Base-by-base conservation (phyloP, 805 yeast species). In the Hanseniaspora taiwanica region DNA sequence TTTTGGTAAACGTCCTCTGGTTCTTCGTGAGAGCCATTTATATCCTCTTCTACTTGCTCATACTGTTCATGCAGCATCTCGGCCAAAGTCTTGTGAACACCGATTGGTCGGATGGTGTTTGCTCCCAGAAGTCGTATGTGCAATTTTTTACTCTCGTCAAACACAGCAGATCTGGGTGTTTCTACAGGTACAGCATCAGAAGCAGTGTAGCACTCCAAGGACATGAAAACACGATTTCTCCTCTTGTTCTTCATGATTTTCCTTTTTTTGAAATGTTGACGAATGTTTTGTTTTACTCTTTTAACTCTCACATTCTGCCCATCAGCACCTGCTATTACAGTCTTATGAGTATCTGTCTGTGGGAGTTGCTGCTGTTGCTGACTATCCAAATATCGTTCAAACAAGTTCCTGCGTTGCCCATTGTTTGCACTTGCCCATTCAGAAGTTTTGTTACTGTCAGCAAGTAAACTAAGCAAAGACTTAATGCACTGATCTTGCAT, bases 81-180 rank as follows among this genome's bases (percentile, higher is more conserved):
- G 10, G 42, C 39, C 68, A 76, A 63, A 1, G 82, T 78, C 52
- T 68, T 73, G 2, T 65, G 63, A 8, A 76, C 50, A 0, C 85
- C 86, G 9, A 78, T 65, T 0, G 86, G 85, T 35, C 63, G 62
- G 42, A 80, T 51, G 40, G 62, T 63, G 12, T 63, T 48, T 54
- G 62, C 65, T 0, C 83, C 84, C 18, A 68, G 48, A 4, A 61
- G 61, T 6, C 69, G 59, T 23, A 74, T 59, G 27, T 42, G 42
- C 14, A 36, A 27, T 20, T 27, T 36, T 2, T 25, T n/a, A 6
- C 19, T 21, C n/a, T 36, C 38, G 10, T 19, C n/a, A n/a, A n/a
- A n/a, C n/a, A n/a, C n/a, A n/a, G n/a, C n/a, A n/a, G n/a, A n/a
- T n/a, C 25, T 23, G 25, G 10, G 25, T 10, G 10, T 7, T 7